Percentiles rank a stretch among this genome's conserved stretches.
Conservation (phyloP, 495 filamentous ascomycete genomes). For the Patellaria atrata region DNA sequence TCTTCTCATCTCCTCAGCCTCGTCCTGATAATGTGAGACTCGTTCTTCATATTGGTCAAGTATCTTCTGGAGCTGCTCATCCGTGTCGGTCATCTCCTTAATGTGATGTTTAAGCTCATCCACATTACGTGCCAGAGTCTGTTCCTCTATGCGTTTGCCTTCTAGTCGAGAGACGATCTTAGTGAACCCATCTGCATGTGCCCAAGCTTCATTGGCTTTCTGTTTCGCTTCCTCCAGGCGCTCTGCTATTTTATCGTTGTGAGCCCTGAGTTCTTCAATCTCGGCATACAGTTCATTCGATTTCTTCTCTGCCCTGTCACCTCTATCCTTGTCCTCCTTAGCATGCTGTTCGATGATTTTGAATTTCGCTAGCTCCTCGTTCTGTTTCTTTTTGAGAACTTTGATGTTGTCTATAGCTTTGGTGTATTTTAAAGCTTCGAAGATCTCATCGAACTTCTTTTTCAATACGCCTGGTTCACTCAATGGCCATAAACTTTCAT, state of each 20-base stretch:
- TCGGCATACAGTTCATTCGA: constrained; percentile 51
- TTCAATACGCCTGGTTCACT: constrained; percentile 75
- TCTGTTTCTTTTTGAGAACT: constrained; percentile 64
- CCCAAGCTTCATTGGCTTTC: constrained; percentile 44
- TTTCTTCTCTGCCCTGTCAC: constrained; percentile 52
- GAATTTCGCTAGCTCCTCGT: constrained; percentile 52
- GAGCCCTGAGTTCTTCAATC: constrained; percentile 49
- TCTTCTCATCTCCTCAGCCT: constrained; percentile 45
- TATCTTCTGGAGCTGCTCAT: constrained; percentile 60
- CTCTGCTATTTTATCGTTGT: constrained; percentile 41
- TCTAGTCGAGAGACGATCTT: constrained; percentile 55
- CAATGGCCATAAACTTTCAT: constrained; percentile 96
- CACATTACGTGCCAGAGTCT: constrained; percentile 47
- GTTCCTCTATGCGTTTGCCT: constrained; percentile 58
- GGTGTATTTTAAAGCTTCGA: constrained; percentile 91
- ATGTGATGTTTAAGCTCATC: constrained; percentile 54
- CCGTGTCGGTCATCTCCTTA: constrained; percentile 59
- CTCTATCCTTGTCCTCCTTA: constrained; percentile 77
- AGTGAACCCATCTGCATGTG: constrained; percentile 45
- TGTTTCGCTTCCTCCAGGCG: constrained; percentile 41
- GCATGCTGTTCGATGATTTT: constrained; percentile 60
- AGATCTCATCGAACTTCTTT: constrained; percentile 93
- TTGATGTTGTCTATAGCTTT: constrained; percentile 96
- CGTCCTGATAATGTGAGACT: constrained; percentile 45
- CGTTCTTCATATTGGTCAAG: constrained; percentile 67